A percentile compares a stretch with the other conserved stretches of the same genome.
Conservation (phyloP, 352 stramenopile species). For the Halophytophthora batemanensis region DNA sequence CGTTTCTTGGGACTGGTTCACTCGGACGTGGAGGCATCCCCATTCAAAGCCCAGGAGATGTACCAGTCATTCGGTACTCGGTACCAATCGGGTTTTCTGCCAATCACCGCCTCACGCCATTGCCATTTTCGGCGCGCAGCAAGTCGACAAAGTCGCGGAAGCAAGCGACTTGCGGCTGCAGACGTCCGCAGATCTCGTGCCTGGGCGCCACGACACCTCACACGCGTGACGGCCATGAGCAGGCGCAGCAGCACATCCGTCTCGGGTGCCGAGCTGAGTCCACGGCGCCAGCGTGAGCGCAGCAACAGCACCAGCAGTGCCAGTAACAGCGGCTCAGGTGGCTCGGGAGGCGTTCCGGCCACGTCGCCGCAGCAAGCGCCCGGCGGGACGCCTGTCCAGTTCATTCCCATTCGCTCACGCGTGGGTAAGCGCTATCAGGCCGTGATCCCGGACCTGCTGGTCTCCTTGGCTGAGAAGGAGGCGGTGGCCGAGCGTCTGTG, state of each 20-base stretch:
- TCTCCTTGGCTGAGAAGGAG: slow-evolving; percentile 10
- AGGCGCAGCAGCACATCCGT: slow-evolving; percentile 11
- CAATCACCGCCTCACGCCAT: neutral
- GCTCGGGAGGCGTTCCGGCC: neutral
- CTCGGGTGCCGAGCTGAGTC: slow-evolving; percentile 3
- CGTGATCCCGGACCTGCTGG: slow-evolving; percentile 50
- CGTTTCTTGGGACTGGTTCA: no score
- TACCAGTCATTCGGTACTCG: neutral
- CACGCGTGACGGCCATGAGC: slow-evolving; percentile 18
- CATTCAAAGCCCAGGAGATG: no score
- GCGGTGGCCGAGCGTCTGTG: slow-evolving; percentile 15
- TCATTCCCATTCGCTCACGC: slow-evolving; percentile 67
- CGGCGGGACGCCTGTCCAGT: slow-evolving; percentile 28
- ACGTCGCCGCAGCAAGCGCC: neutral
- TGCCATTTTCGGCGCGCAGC: neutral
- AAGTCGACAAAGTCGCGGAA: neutral
- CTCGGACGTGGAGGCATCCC: no score
- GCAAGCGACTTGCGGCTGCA: neutral
- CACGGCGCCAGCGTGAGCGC: slow-evolving; percentile 16
- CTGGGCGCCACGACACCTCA: no score
- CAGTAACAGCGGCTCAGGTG: slow-evolving; percentile 3
- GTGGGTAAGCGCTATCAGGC: slow-evolving; percentile 84
- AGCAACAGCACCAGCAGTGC: slow-evolving; percentile 25
- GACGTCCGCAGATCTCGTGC: no score
- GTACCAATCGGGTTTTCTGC: neutral